These are phyloP conservation scores for Dioszegia hungarica DNA, from an alignment of 768 basidiomycete genomes.

Conservation along the genomic window DNA sequence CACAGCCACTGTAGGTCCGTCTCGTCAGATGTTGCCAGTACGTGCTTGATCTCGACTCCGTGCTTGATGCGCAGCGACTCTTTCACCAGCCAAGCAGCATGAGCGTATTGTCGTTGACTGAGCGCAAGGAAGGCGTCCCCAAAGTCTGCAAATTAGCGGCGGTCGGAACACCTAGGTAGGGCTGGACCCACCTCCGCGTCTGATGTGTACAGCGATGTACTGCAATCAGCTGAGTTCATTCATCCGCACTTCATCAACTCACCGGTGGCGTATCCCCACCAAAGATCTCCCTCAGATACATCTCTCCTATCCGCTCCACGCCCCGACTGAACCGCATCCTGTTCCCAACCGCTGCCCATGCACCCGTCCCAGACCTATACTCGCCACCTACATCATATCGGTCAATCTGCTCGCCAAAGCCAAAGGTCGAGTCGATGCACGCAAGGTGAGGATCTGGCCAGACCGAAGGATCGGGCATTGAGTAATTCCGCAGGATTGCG, in stretches of 20 bases:
- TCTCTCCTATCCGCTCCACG: slow-evolving; percentile 9
- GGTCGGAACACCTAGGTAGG: too few relatives aligned
- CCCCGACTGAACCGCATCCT: slow-evolving; percentile 12
- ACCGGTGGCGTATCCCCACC: slow-evolving; percentile 4
- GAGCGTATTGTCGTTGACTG: slow-evolving; percentile 10
- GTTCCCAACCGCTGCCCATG: slow-evolving; percentile 8
- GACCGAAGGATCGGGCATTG: slow-evolving; percentile 2
- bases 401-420: slow-evolving; percentile 9
- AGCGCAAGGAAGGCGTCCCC: slow-evolving; percentile 9
- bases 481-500: slow-evolving; percentile 6
- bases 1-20: slow-evolving; percentile 15
- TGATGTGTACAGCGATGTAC: slow-evolving; percentile 16
- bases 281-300: slow-evolving; percentile 8
- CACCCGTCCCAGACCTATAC: slow-evolving; percentile 8
- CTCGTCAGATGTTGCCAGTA: slow-evolving; percentile 15
- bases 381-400: slow-evolving; percentile 7
- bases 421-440: slow-evolving; percentile 11
- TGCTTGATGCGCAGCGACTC: slow-evolving; percentile 5
- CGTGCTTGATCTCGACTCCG: slow-evolving; percentile 5
- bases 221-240: neutral
- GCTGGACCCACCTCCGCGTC: slow-evolving; percentile 8
- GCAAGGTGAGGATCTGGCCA: slow-evolving; percentile 9
- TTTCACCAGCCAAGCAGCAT: slow-evolving; percentile 12
- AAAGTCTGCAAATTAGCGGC: slow-evolving; percentile 10
- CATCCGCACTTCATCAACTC: neutral